A percentile compares a stretch with the other conserved stretches of the same genome.
These are phyloP conservation scores for Phytophthora cactorum DNA, from an alignment of 352 stramenopile genomes.

Conservation along the genomic window DNA sequence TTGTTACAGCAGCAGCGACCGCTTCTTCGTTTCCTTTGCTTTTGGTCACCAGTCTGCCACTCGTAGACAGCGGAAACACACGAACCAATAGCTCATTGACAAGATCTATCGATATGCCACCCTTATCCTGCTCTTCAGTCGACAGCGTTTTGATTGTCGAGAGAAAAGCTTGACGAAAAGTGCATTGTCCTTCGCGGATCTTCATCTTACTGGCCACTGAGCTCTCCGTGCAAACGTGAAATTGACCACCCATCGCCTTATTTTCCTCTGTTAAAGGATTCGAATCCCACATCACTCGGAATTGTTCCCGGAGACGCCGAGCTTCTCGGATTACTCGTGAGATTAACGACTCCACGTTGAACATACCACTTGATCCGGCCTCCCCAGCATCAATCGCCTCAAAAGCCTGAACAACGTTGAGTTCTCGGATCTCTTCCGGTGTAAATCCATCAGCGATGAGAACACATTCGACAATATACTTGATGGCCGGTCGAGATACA, in stretches of 20 bases:
- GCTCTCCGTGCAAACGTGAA: neutral
- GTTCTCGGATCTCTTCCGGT: slow-evolving; percentile 7
- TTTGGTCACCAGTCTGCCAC: slow-evolving; percentile 35
- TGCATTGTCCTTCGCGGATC: slow-evolving; percentile 18
- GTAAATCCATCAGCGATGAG: slow-evolving; percentile 42
- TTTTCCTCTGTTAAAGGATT: neutral
- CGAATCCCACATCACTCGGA: slow-evolving; percentile 19
- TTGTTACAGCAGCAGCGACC: slow-evolving; percentile 50
- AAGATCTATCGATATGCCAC: neutral
- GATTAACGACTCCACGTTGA: slow-evolving; percentile 36
- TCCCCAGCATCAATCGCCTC: slow-evolving; percentile 26
- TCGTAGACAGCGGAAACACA: slow-evolving; percentile 38
- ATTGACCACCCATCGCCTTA: neutral
- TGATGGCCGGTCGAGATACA: slow-evolving; percentile 26
- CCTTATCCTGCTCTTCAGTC: neutral
- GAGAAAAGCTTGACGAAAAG: slow-evolving; percentile 30
- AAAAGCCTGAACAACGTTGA: slow-evolving; percentile 33
- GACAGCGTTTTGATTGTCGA: slow-evolving; percentile 1
- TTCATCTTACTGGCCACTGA: neutral
- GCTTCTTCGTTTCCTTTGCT: slow-evolving; percentile 38
- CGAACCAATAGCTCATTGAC: slow-evolving; percentile 13
- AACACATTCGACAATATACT: slow-evolving; percentile 35
- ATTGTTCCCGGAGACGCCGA: slow-evolving; percentile 17
- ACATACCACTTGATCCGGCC: slow-evolving; percentile 4
- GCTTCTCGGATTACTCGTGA: slow-evolving; percentile 29